Base-by-base conservation (phyloP, 768 basidiomycete genomes). In the Tylopilus cervinicoccineus region DNA sequence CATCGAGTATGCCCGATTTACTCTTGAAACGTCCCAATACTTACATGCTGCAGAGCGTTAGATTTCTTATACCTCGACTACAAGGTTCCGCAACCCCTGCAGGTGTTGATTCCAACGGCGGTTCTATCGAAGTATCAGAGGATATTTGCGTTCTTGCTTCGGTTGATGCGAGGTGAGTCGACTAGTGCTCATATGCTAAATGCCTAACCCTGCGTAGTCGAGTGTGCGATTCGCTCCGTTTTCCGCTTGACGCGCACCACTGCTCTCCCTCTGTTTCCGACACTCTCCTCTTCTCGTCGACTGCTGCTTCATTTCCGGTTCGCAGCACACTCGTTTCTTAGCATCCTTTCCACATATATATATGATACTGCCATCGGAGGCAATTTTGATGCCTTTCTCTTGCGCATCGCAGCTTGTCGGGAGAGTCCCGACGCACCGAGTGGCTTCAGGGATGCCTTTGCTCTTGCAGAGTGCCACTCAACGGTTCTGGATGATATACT, bases 31-130 rank as follows among this genome's bases (percentile, higher is more conserved):
- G 4, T 23, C 27, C 1, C 38, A 17, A 16, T 45, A n/a, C 22
- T 55, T 28, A 61, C 38, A 24, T 53, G 16, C 38, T 41, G 6
- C 54, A 90, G 88, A 63, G 91, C 93, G 7, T 64, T 95, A 36
- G 93, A 94, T 63, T 95, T 94, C 61, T 69, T 95, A 13, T 90
- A 89, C 60, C 83, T 95, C 72, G 83, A 92, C 54, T 95, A 95
- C 65, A 86, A 86, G 57, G 84, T 89, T n/a, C 89, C 91, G 2
- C 74, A 75, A n/a, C 80, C 90, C 0, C 70, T 95, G 32, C 79
- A 83, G 38, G 75, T 83, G 11, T 62, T 95, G 10, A 85, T 95
- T 27, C 81, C 88, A 2, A 72, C 79, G 1, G 73, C 78, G 5
- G 76, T 87, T 27, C 66, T 93, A n/a, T 83, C 79, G 6, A 94